Conservation (phyloP, 176 grass and related monocot genomes). For the Metroxylon sagu region DNA sequence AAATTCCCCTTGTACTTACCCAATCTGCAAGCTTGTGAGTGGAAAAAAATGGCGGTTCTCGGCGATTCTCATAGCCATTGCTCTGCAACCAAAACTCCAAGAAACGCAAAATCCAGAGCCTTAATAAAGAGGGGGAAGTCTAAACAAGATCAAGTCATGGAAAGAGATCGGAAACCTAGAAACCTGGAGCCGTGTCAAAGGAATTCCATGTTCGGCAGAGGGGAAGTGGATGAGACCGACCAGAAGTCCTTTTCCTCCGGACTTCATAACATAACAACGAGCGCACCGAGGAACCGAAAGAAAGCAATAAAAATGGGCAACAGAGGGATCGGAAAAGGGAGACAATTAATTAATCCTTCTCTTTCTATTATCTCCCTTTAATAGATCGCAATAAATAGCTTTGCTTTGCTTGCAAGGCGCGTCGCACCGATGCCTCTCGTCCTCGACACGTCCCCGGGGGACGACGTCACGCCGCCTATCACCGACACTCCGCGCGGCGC, state of each 20-base stretch:
- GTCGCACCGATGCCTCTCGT: constrained; percentile 5
- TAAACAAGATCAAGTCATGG: constrained; percentile 1
- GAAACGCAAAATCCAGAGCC: not conserved
- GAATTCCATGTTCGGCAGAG: constrained; percentile 21
- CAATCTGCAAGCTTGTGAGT: constrained; percentile 85
- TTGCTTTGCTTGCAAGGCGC: constrained; percentile 17
- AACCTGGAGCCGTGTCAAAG: constrained; percentile 39
- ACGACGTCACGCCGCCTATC: not conserved
- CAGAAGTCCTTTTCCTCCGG: not conserved
- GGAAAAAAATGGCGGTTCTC: constrained; percentile 66
- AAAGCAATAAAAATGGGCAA: not conserved
- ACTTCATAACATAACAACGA: no score
- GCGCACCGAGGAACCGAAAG: not conserved
- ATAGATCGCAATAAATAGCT: constrained; percentile 4
- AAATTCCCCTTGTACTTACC: constrained; percentile 21
- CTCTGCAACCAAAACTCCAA: constrained; percentile 11
- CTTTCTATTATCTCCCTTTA: not conserved
- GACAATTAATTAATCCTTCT: not conserved
- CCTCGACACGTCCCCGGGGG: constrained; percentile 2
- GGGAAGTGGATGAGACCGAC: not conserved
- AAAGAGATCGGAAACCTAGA: constrained; percentile 17
- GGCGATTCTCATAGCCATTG: constrained; percentile 27
- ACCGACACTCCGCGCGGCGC: not conserved
- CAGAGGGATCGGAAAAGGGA: no score
- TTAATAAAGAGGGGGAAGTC: no score